Evolutionary conservation across 2,329 filamentous ascomycete species (phyloP), one percentile per base, ranked within the genome.

Genomic region (Alternaria arborescens): DNA sequence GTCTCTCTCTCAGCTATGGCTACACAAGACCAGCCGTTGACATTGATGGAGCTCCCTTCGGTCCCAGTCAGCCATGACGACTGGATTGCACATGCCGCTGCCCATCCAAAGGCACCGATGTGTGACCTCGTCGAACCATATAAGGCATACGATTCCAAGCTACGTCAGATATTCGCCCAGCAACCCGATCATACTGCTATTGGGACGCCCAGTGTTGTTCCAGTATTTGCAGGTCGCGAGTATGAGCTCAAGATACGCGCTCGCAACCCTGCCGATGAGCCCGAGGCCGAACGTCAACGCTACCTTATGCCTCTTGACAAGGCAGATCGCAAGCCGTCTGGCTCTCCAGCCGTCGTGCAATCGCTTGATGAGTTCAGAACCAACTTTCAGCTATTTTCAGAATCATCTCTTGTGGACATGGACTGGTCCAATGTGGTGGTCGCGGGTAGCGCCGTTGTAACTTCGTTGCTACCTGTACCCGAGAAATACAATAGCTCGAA

Each of bases 381-480:
- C 50, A 94, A 95, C 78, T 94, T 97, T 79, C 86, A 86, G 60
- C 76, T 96, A 60, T 97, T 97, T 74, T 93, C 90, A 1, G 93
- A 97, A 78, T 90, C 87, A 2, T 89, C 91, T 0, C 81, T 96
- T 28, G 83, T 84, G 30, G 92, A 94, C 50, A 76, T 96, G 67
- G 87, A 94, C 73, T 96, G 92, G 92, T 87, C 79, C 72, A 95
- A 95, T 74, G 87, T 96, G 16, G 88, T 95, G 16, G 93, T 87
- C 30, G 91, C 92, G 41, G 93, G 93, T 11, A 94, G 90, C 50
- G 89, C 91, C 1, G 92, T 94, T 1, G 88, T 92, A 53, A 96
- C 93, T 55, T 89, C 89, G 50, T 83, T 96, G 34, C 79, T 96
- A 14, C 90, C 92, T 5, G 79, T 76, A 32, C 82, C 73, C 82